A percentile compares a stretch with the other conserved stretches of the same genome.
phyloP scores from a whole-genome alignment of 805 yeast species.

The Vanderwaltozyma verrucispora region DNA sequence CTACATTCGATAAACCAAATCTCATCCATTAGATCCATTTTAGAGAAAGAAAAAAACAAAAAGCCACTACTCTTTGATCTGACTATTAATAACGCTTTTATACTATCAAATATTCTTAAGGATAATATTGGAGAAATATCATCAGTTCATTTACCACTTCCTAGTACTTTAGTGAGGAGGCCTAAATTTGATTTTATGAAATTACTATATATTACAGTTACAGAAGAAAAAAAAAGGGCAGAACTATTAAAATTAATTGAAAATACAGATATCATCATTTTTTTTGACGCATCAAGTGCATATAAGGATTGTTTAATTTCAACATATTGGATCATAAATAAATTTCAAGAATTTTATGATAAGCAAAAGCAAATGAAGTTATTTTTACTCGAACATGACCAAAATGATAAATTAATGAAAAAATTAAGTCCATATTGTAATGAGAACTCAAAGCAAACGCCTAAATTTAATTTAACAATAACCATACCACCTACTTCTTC shows the following conservation, averaged over 20 bases:
- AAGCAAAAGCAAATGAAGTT: too few species aligned
- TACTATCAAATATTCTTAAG: neutral
- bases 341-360: conserved; percentile 7
- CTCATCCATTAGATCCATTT: neutral
- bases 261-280: conserved; percentile 11
- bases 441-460: neutral
- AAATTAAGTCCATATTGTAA: too few species aligned
- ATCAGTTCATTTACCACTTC: conserved; percentile 20
- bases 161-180: conserved; percentile 25
- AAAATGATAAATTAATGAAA: too few species aligned
- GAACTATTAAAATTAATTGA: conserved; percentile 13
- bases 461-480: conserved; percentile 11
- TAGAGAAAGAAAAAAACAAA: neutral
- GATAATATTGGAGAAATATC: neutral
- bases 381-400: neutral
- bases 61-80: conserved; percentile 1
- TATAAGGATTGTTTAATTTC: conserved; percentile 13
- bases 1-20: neutral
- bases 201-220: conserved; percentile 15
- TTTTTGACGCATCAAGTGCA: conserved; percentile 21
- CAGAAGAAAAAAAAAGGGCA: conserved; percentile 12
- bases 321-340: conserved; percentile 18
- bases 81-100: conserved; percentile 1
- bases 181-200: conserved; percentile 22
- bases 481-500: conserved; percentile 13